Evolutionary conservation across 164 flowering plant genomes (phyloP).

Genomic region (Liquidambar formosana): DNA sequence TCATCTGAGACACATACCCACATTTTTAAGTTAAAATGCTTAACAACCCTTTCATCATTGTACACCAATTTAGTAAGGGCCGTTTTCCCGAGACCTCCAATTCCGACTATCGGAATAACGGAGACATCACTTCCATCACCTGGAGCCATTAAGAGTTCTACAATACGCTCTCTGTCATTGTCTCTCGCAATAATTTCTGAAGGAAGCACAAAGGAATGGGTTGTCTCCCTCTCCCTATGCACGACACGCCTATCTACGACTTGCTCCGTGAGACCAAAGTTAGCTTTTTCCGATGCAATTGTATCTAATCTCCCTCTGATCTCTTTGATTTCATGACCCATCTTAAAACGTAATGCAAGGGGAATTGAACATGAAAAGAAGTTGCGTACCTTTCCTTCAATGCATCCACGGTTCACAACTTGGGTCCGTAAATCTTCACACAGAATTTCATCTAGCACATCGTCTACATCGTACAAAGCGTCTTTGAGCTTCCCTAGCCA

Average conservation of each 20-base stretch:
- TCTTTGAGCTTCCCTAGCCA: constrained; percentile 5
- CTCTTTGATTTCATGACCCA: background rate
- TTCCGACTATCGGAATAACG: constrained; percentile 13
- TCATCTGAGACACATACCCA: constrained; percentile 14
- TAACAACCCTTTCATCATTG: background rate
- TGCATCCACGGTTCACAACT: background rate
- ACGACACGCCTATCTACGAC: background rate
- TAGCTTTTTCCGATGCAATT: constrained; percentile 1
- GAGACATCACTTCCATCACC: background rate
- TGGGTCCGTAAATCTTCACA: background rate
- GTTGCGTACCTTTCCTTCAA: background rate
- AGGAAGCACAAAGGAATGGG: constrained; percentile 3
- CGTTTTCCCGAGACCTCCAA: constrained; percentile 17
- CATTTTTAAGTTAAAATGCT: background rate
- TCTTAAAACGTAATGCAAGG: background rate
- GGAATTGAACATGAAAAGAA: background rate
- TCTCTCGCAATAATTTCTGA: constrained; percentile 11
- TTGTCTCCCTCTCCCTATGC: background rate
- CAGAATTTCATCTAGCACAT: background rate
- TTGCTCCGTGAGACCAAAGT: background rate
- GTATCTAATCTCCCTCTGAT: constrained; percentile 1
- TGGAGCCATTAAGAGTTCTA: constrained; percentile 2
- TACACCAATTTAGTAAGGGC: constrained; percentile 8
- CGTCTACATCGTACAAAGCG: background rate
- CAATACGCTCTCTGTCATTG: background rate